phyloP scores from a whole-genome alignment of 1,284 basidiomycete genomes.

The Ceratobasidium sp. region DNA sequence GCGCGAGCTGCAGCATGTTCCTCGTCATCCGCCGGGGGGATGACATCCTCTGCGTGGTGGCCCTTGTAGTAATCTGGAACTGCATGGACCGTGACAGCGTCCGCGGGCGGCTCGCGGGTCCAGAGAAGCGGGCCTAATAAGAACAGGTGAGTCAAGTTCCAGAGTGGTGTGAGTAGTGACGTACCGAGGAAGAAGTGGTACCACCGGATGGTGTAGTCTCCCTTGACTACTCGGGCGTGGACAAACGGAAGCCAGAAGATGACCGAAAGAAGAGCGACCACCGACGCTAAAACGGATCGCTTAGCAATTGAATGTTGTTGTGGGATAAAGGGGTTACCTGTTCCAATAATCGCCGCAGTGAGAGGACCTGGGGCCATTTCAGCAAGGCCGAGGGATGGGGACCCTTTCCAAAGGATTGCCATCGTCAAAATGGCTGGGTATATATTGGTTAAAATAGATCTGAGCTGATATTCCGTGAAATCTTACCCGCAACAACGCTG shows the following conservation, averaged over 20 bases:
- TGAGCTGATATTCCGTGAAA: conserved; percentile 41
- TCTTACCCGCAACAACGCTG: conserved; percentile 24
- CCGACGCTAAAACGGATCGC: conserved; percentile 47
- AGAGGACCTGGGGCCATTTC: conserved; percentile 51
- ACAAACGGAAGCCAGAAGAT: conserved; percentile 60
- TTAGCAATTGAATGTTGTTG: background rate
- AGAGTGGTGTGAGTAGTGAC: background rate
- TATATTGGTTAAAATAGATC: conserved; percentile 11
- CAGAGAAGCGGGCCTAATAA: conserved; percentile 56
- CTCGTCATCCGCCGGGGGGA: conserved; percentile 16
- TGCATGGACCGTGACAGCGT: conserved; percentile 46
- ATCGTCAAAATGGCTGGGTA: conserved; percentile 45
- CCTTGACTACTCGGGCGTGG: conserved; percentile 55
- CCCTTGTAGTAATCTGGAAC: conserved; percentile 56
- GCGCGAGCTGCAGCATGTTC: conserved; percentile 14
- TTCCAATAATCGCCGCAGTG: conserved; percentile 55
- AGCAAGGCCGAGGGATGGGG: conserved; percentile 56
- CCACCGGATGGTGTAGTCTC: conserved; percentile 56
- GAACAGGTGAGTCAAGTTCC: background rate
- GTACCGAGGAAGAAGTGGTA: conserved; percentile 56
- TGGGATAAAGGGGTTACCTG: conserved; percentile 42
- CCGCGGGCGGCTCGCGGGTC: conserved; percentile 53
- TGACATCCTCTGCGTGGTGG: conserved; percentile 49
- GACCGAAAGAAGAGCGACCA: conserved; percentile 53
- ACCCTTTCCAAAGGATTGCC: conserved; percentile 46